Conservation (phyloP, 495 filamentous ascomycete species). For the Apiosordaria backusii region DNA sequence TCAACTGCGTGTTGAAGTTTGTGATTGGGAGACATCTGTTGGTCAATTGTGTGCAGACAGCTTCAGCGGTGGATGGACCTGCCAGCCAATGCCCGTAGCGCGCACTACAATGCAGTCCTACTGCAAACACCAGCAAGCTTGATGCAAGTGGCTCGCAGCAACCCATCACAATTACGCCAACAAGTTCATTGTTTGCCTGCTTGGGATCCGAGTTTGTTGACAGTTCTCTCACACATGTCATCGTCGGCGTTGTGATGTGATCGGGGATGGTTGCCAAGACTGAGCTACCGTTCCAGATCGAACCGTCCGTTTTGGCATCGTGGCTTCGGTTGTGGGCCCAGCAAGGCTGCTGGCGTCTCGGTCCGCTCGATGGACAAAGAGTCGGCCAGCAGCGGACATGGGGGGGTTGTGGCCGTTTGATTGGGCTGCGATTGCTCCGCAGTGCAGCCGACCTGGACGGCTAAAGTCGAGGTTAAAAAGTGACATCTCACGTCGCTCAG, state of each 20-base stretch:
- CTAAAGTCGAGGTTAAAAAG: constrained; percentile 12
- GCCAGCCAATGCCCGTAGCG: not conserved
- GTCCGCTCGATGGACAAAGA: constrained; percentile 2
- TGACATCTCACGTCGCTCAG: not conserved
- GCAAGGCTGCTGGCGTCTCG: constrained; percentile 15
- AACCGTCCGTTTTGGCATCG: not conserved
- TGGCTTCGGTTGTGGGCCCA: not conserved
- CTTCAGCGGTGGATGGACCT: too few species aligned
- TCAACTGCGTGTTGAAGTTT: too few species aligned
- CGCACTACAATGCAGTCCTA: not conserved
- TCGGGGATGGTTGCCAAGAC: not conserved
- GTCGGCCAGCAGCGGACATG: not conserved
- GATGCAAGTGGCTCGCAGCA: too few species aligned
- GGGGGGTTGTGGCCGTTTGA: constrained; percentile 15
- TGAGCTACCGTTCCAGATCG: not conserved
- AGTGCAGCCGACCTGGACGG: constrained; percentile 11
- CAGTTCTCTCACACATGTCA: too few species aligned
- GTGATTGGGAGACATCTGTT: too few species aligned
- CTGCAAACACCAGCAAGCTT: too few species aligned
- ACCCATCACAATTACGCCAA: too few species aligned
- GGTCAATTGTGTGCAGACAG: too few species aligned
- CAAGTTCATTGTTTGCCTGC: too few species aligned
- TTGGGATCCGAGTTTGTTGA: too few species aligned
- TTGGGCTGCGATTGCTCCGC: constrained; percentile 16
- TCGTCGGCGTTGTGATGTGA: too few species aligned